A percentile compares a stretch with the other conserved stretches of the same genome.
These are phyloP conservation scores for Yamadazyma triangularis DNA, from an alignment of 1,139 yeast species.

Conservation along the genomic window DNA sequence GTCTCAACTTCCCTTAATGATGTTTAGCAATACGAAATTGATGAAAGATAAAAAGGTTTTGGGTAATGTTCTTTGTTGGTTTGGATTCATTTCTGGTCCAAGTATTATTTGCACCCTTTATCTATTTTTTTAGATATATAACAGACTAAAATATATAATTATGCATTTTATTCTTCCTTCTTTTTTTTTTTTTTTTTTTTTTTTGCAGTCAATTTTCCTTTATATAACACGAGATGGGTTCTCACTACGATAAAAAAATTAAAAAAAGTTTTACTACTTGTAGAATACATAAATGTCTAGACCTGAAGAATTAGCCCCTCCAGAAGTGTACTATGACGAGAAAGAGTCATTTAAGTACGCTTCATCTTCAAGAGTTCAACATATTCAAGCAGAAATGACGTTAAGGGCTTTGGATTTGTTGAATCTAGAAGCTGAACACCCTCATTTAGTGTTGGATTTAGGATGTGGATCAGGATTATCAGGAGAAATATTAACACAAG, in stretches of 20 bases:
- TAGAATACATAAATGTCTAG: constrained; percentile 69
- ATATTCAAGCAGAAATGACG: constrained; percentile 97
- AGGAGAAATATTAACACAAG: constrained; percentile 91
- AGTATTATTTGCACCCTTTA: constrained; percentile 83
- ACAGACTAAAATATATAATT: no score
- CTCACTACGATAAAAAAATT: no score
- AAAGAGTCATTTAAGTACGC: constrained; percentile 87
- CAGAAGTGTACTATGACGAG: constrained; percentile 92
- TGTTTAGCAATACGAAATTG: constrained; percentile 46
- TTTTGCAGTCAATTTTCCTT: constrained; percentile 1
- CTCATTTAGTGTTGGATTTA: constrained; percentile 77
- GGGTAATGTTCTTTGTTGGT: constrained; percentile 87
- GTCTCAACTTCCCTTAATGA: constrained; percentile 70
- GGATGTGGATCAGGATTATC: constrained; percentile 98
- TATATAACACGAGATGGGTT: no score
- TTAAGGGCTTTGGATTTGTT: constrained; percentile 84
- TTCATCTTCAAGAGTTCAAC: constrained; percentile 91
- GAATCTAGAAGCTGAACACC: constrained; percentile 58
- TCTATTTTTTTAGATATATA: constrained; percentile 61
- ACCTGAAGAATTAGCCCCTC: constrained; percentile 97
- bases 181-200: background rate
- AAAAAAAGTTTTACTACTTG: no score
- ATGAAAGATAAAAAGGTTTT: constrained; percentile 53
- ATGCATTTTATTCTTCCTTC: no score
- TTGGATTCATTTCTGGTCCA: constrained; percentile 89